Evolutionary conservation across 2,329 filamentous ascomycete species (phyloP).

Genomic region (Cladosporium sp.): DNA sequence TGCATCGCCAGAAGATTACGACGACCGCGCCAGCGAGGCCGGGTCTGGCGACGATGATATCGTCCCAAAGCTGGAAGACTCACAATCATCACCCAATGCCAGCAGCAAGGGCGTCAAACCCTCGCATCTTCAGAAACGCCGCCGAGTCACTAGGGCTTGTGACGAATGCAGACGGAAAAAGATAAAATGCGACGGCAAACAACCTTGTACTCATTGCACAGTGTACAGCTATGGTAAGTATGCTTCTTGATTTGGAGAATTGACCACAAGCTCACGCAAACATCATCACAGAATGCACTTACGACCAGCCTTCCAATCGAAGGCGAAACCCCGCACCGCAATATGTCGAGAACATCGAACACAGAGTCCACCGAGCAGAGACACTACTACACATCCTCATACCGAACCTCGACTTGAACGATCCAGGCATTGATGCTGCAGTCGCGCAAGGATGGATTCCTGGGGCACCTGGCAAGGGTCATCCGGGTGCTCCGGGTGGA

Average conservation of each 20-base stretch:
- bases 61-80: conserved; percentile 27
- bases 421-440: conserved; percentile 73
- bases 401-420: conserved; percentile 78
- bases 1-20: conserved; percentile 29
- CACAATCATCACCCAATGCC: conserved; percentile 22
- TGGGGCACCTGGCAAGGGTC: conserved; percentile 30
- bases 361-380: conserved; percentile 76
- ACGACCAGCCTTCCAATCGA: conserved; percentile 90
- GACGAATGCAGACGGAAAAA: conserved; percentile 75
- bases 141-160: conserved; percentile 82
- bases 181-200: conserved; percentile 52
- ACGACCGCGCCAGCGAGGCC: conserved; percentile 27
- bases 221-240: conserved; percentile 92
- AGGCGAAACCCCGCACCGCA: conserved; percentile 86
- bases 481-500: conserved; percentile 13
- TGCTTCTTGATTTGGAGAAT: no score
- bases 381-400: conserved; percentile 71
- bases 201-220: conserved; percentile 77
- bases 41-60: conserved; percentile 27
- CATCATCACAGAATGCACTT: conserved; percentile 73
- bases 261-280: not conserved
- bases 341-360: conserved; percentile 86
- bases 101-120: conserved; percentile 20
- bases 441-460: conserved; percentile 44
- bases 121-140: conserved; percentile 55